Evolutionary conservation across 257 asterid species (phyloP), one percentile per base, ranked within the genome.

Genomic region (Forsythia suspensa): DNA sequence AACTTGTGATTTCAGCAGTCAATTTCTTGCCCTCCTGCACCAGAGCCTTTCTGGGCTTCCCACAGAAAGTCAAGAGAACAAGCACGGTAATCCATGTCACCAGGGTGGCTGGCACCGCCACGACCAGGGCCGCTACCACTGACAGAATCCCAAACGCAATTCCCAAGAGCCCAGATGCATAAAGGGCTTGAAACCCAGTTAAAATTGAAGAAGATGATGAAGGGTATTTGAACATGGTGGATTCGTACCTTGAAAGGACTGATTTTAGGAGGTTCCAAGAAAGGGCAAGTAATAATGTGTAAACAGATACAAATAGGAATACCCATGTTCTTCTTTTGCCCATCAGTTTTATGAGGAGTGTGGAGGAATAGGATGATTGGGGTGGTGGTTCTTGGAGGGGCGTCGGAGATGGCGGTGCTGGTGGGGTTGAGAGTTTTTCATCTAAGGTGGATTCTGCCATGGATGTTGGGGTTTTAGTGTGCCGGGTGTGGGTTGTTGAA

Each of bases 291-390:
- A 87, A 37, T 7, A 85, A 13, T 18, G 89, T 72, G 83, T 87
- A 85, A 63, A 83, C 89, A 6, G 78, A 70, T 40, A 87, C 34
- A 48, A 85, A 81, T 3, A 87, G 81, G 74, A 71, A 81, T 10
- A 75, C 87, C 89, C 87, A 87, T 51, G 89, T 85, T 57, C 86
- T 79, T 69, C 91, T 85, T 83, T 79, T 87, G 87, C 89, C 81
- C 82, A 87, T 85, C 29, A 85, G 70, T 67, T 69, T 83, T 6
- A 83, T 18, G 55, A 87, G 57, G 36, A 81, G 24, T 73, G 3
- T 29, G 70, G 70, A 63, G 38, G 40, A 29, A 63, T 63, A 63
- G 37, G 70, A 63, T 13, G 29, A 2, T 29, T 24, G 39, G 8
- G 11, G 5, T 61, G 11, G 37, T 63, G 18, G 37, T 3, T 29